Percentiles rank a stretch among this genome's conserved stretches.
Evolutionary conservation across 768 basidiomycete species (phyloP).

Genomic region (Leucosporidium yakuticum): DNA sequence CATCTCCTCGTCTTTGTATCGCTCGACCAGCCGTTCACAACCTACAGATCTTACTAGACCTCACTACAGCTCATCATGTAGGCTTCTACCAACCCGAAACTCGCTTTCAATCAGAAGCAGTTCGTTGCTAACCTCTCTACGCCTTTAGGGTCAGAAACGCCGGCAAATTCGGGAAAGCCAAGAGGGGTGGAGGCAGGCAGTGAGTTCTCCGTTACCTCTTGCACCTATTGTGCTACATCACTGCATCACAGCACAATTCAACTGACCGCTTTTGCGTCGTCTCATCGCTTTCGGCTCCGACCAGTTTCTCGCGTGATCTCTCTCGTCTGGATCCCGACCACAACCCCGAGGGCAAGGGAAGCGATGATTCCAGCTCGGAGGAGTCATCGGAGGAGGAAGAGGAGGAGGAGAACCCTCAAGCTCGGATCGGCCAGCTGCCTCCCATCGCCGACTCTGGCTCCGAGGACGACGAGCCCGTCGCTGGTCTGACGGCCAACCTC

Average conservation of each 20-base stretch:
- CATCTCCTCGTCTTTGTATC: no score
- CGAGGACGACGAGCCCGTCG: slow-evolving; percentile 44
- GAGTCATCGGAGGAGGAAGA: slow-evolving; percentile 32
- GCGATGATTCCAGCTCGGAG: background rate
- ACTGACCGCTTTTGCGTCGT: background rate
- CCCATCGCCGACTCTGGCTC: slow-evolving; percentile 42
- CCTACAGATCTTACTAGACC: no score
- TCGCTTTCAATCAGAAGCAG: no score
- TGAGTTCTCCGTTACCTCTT: background rate
- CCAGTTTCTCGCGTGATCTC: slow-evolving; percentile 13
- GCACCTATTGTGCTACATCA: background rate
- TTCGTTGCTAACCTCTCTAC: background rate
- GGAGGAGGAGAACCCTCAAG: slow-evolving; percentile 47
- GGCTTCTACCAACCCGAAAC: no score
- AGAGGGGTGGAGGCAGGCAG: slow-evolving; percentile 9
- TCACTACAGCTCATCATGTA: no score
- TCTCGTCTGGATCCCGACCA: slow-evolving; percentile 5
- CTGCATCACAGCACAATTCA: background rate
- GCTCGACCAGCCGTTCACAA: no score
- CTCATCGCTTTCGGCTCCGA: background rate
- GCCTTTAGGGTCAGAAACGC: background rate
- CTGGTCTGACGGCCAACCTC: background rate
- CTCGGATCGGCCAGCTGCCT: slow-evolving; percentile 42
- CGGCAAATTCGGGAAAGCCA: slow-evolving; percentile 7
- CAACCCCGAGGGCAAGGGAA: background rate